These are phyloP conservation scores for Calonectria pteridis DNA, from an alignment of 2,329 filamentous ascomycete species.

Conservation along the genomic window DNA sequence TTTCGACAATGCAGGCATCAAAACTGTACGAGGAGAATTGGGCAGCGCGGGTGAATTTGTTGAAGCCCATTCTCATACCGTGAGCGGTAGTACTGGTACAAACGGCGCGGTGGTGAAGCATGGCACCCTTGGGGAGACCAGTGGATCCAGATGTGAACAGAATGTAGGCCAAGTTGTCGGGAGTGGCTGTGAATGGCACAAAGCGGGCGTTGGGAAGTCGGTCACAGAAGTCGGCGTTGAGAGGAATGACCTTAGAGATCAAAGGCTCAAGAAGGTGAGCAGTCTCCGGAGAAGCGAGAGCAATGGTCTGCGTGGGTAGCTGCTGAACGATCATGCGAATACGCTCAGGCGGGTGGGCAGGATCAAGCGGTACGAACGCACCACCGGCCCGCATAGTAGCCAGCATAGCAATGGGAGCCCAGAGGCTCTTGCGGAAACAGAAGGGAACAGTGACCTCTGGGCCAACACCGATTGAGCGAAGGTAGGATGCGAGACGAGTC, in stretches of 20 bases:
- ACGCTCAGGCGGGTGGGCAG: constrained; percentile 40
- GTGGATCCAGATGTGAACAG: constrained; percentile 35
- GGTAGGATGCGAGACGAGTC: constrained; percentile 1
- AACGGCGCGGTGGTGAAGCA: constrained; percentile 23
- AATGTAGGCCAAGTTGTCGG: constrained; percentile 8
- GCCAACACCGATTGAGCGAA: constrained; percentile 17
- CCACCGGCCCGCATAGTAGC: constrained; percentile 50
- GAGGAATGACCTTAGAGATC: background rate
- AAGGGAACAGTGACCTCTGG: constrained; percentile 14
- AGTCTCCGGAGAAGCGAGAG: background rate
- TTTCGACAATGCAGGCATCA: constrained; percentile 38
- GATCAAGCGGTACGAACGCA: constrained; percentile 50
- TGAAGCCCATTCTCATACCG: background rate
- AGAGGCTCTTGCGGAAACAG: constrained; percentile 31
- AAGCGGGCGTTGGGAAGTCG: background rate
- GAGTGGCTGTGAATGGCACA: background rate
- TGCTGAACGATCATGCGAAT: constrained; percentile 5
- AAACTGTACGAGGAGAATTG: constrained; percentile 41
- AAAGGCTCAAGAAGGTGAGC: background rate
- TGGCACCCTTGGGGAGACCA: constrained; percentile 30
- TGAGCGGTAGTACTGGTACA: constrained; percentile 16
- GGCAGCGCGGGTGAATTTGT: background rate
- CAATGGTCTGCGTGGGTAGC: background rate
- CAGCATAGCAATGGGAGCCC: constrained; percentile 45
- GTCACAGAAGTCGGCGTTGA: background rate